phyloP scores from a whole-genome alignment of 306 rosid species.

The Dalbergia cultrata region DNA sequence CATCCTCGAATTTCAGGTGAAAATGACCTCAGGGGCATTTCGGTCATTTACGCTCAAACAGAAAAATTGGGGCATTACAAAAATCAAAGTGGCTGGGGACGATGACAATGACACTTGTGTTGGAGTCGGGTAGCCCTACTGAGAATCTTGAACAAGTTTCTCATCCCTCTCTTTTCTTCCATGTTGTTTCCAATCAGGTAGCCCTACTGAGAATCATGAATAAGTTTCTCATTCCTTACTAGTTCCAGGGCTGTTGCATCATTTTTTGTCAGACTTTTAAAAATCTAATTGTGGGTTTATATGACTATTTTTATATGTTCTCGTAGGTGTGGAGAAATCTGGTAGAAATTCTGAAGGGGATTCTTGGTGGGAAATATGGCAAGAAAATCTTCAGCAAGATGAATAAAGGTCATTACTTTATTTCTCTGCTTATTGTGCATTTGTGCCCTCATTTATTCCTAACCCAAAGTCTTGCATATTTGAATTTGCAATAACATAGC shows the following conservation, averaged over 20 bases:
- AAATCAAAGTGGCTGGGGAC: no score
- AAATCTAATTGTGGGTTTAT: constrained; percentile 28
- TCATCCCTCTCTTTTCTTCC: no score
- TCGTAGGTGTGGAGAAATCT: constrained; percentile 91
- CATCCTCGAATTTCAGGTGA: no score
- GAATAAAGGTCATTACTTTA: constrained; percentile 84
- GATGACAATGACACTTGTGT: no score
- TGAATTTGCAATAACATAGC: constrained; percentile 81
- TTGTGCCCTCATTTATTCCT: constrained; percentile 16
- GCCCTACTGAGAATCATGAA: no score
- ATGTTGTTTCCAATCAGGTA: no score
- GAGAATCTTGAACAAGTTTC: no score
- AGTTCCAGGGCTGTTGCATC: constrained; percentile 26
- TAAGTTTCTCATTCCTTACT: no score
- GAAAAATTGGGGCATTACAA: no score
- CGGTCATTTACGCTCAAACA: no score
- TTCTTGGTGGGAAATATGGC: constrained; percentile 99
- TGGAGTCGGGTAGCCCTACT: no score
- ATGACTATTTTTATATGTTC: constrained; percentile 35
- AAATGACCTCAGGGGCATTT: no score
- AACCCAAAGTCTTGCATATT: constrained; percentile 43
- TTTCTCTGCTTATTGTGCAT: constrained; percentile 30
- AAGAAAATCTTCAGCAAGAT: constrained; percentile 97
- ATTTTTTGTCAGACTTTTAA: constrained; percentile 30
- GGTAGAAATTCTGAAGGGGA: constrained; percentile 94